Base-by-base conservation (phyloP, 2,329 filamentous ascomycete species). In the Talaromyces sp. region DNA sequence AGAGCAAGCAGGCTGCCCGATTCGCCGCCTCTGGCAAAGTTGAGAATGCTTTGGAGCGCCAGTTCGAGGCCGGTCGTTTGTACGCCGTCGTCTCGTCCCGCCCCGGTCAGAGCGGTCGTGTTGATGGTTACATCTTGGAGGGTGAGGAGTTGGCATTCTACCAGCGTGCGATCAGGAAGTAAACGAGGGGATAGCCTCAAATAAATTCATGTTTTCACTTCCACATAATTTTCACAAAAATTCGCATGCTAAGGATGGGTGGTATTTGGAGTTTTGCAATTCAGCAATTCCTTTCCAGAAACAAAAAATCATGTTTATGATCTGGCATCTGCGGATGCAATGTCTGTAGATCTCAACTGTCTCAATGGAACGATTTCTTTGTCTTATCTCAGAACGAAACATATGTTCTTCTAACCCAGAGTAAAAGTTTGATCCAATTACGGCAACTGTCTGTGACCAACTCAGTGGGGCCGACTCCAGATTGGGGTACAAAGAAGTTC, bases 91-190 rank as follows among this genome's bases (percentile, higher is more conserved):
- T 99, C 77, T 88, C 94, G 76, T 95, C 91, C 82, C 89, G 95
- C 78, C 95, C 95, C 73, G 95, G 95, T 77, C 95, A 99, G 91
- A 95, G 91, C 81, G 95, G 95, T 78, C 93, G 95, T 84, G 89
- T 88, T 77, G 95, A 99, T 82, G 95, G 95, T 73, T 99, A 99
- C 87, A 90, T 99, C 82, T 88, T 99, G 73, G 95, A 99, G 90
- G 95, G 95, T 78, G 95, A 99, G 84, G 95, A 99, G 89, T 88
- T 99, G 79, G 93, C 93, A 83, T 99, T 99, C 91, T 99, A 99
- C 92, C 93, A 97, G 90, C 91, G 91, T 86, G 93, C 93, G 85
- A 92, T 98, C 83, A 91, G 95, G 89, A 98, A 97, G 89, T 98
- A 97, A 86, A 87, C 22, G 25, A 56, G 31, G 27, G 29, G 25